These are phyloP conservation scores for Rhamnella rubrinervis DNA, from an alignment of 331 rosid genomes.

Conservation along the genomic window DNA sequence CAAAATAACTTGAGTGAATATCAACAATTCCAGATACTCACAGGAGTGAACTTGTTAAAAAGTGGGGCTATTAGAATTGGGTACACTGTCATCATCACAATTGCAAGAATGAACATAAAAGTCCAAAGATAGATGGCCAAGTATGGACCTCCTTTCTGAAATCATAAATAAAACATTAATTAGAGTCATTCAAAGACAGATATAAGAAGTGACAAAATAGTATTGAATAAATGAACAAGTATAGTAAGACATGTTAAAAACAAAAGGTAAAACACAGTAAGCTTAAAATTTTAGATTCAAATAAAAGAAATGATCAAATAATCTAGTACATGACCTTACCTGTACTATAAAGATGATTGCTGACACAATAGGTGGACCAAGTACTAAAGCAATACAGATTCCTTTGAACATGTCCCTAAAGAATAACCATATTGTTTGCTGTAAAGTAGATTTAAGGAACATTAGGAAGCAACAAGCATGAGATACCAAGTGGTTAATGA, in stretches of 20 bases:
- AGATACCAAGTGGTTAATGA: not conserved
- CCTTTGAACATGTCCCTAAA: slow-evolving; percentile 89
- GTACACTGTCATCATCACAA: slow-evolving; percentile 92
- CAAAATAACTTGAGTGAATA: not conserved
- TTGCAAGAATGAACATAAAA: slow-evolving; percentile 79
- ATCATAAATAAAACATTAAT: slow-evolving; percentile 23
- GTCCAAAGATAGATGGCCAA: slow-evolving; percentile 98
- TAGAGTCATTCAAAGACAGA: slow-evolving; percentile 14
- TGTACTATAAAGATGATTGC: slow-evolving; percentile 85
- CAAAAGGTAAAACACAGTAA: not conserved
- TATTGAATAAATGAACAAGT: slow-evolving; percentile 14
- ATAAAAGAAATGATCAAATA: slow-evolving; percentile 2
- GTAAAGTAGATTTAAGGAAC: slow-evolving; percentile 37
- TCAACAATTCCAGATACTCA: slow-evolving; percentile 41
- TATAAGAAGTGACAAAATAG: slow-evolving; percentile 1
- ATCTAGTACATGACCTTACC: slow-evolving; percentile 38
- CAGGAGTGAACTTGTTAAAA: slow-evolving; percentile 91
- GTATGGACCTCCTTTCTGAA: slow-evolving; percentile 99
- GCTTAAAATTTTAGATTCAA: slow-evolving; percentile 1
- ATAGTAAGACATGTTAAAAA: not conserved
- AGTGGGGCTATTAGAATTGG: slow-evolving; percentile 95
- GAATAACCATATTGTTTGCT: slow-evolving; percentile 95
- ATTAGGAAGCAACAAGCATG: slow-evolving; percentile 15
- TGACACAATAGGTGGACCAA: slow-evolving; percentile 92
- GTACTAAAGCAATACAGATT: slow-evolving; percentile 55